Evolutionary conservation across 768 basidiomycete genomes (phyloP), one percentile per base, ranked within the genome.

Genomic region (Naganishia onofrii): DNA sequence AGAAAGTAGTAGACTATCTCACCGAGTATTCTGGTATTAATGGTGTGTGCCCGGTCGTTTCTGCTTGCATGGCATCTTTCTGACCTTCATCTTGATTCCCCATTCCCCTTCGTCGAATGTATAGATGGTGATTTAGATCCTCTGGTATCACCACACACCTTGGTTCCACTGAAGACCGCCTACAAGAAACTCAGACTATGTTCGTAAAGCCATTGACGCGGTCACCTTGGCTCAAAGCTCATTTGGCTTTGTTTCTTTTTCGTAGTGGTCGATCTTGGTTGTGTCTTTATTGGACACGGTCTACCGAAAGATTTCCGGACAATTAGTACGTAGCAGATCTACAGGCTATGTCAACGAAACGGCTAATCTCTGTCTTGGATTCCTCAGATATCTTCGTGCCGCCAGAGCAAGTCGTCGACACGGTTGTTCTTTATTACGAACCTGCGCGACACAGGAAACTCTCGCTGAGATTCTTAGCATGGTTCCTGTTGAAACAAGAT

Each of bases 261-360:
- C 15, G n/a, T 19, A 71, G 70, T 72, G 29, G 93, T 98, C 23
- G 96, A 99, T 78, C 85, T 89, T 28, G 93, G 94, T 6, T 99
- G 96, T 77, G 90, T 93, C 69, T 99, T 99, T 78, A 90, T 98
- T 67, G 96, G 96, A 0, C 96, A 99, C 76, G 96, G 96, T 6
- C 86, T 99, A 21, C 90, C 92, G 19, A 97, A 98, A 78, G 96
- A 99, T 79, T 97, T 98, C 83, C 87, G 95, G 13, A 98, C 95
- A 68, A 99, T 98, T 83, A 99, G 95, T 95, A 74, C n/a, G n/a
- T n/a, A 79, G 91, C 83, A 17, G 23, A 7, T 31, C 8, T 13
- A 31, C 31, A 44, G 36, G 44, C 32, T 26, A n/a, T 19, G 32
- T 46, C 28, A 42, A 52, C 46, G 66, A 31, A 65, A 51, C 31